Base-by-base conservation (phyloP, 805 yeast species). In the Schwanniomyces vanrijiae region DNA sequence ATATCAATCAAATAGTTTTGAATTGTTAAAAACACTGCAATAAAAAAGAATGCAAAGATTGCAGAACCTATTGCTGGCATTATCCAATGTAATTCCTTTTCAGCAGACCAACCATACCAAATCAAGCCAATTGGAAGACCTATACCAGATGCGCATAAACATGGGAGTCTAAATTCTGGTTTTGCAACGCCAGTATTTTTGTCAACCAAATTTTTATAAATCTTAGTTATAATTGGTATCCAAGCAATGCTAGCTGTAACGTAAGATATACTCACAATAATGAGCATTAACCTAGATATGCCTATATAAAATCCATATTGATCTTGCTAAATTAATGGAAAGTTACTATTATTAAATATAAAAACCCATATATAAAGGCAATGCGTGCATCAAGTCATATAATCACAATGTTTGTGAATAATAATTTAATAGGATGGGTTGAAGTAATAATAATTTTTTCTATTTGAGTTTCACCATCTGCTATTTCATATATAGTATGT, bases 21-120 rank as follows among this genome's bases (percentile, higher is more conserved):
- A 48, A 82, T 76, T n/a, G 82, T 73, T 54, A 82, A 87, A 66
- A 86, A 86, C 13, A 82, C 82, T 4, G 83, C 78, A 47, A 82
- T 76, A 34, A 83, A 62, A 1, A 82, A 81, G 56, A 78, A 75
- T 1, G 84, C 84, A 60, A 83, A 83, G 20, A 86, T 65, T 3
- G 69, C 77, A 14, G 82, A 73, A 2, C 90, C 91, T 25, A 84
- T 67, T 25, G 71, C 67, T 0, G 88, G 86, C 73, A 83, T 79
- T 35, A 84, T 73, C 84, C 86, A 85, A 44, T 74, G 81, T 37
- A 81, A 57, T 26, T 76, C 59, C 28, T 76, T 68, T 55, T 82
- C 68, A 1, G 86, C 84, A 29, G 84, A 76, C 90, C 90, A 85
- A 11, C 90, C 90, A 55, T 80, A 83, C 81, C 88, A 81, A 49